Evolutionary conservation across 169 alveolate genomes (phyloP).

Genomic region (Prorocentrum cordatum): DNA sequence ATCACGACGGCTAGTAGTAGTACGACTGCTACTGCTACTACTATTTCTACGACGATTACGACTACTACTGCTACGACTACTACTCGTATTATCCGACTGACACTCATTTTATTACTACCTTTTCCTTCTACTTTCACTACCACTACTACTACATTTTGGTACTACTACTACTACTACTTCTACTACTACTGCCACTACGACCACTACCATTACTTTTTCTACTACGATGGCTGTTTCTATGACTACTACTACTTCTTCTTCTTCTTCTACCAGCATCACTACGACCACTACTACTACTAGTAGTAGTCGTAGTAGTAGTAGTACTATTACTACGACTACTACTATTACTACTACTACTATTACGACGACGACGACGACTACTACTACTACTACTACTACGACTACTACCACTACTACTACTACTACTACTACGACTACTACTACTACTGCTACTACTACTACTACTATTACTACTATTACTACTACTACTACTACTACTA

Average conservation of each 20-base stretch:
- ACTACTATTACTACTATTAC: no score
- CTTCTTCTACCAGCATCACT: neutral
- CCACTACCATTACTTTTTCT: neutral
- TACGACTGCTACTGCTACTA: neutral
- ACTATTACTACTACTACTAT: neutral
- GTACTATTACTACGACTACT: neutral
- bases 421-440: no score
- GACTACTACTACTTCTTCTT: neutral
- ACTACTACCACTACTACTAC: neutral
- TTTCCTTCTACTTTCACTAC: neutral
- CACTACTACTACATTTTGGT: neutral
- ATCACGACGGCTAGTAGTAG: neutral
- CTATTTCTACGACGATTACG: neutral
- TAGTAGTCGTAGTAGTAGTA: neutral
- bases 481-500: neutral
- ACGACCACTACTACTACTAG: neutral
- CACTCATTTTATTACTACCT: neutral
- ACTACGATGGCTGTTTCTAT: neutral
- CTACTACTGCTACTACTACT: neutral
- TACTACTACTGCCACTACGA: neutral
- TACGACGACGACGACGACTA: neutral
- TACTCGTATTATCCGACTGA: neutral
- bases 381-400: neutral
- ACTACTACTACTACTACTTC: neutral
- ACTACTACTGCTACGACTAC: neutral